Evolutionary conservation across 768 basidiomycete genomes (phyloP), one percentile per base, ranked within the genome.

Genomic region (Vararia minispora): DNA sequence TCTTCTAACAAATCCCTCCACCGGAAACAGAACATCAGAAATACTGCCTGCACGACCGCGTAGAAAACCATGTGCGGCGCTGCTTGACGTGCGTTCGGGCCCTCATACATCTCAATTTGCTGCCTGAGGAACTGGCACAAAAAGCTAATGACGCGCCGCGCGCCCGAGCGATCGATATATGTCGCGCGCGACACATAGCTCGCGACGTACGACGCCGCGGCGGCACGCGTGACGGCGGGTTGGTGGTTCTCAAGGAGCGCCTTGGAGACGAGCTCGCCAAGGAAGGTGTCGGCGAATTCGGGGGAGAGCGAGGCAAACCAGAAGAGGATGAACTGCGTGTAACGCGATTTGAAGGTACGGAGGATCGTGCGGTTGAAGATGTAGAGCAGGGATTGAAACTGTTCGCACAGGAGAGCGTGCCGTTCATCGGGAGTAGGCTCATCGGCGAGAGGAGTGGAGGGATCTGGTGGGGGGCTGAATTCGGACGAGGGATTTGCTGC

Each of bases 11-110:
- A 61, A 47, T 98, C 95, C 43, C 87, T 65, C 94, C 94, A 98
- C 9, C 95, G 68, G 61, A 98, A 99, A 58, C 95, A 98, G 58
- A 99, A 99, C 46, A 99, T 89, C 46, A 98, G 70, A 55, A 99
- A 92, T 8, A 91, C 75, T 0, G 92, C 81, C 53, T 98, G 95
- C 0, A 78, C 63, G 23, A 94, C 82, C 2, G 92, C 90, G 55
- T 97, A 97, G 55, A 97, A 97, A 14, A 94, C 72, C 20, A 71
- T 74, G 49, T 82, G 63, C n/a, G 68, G 62, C 5, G 59, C 54
- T 33, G 61, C 59, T 26, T 49, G 47, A 6, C 65, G 67, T 5
- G 58, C 58, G 13, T 63, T 58, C 6, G 72, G 39, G 17, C 64
- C 59, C 10, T 66, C 68, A 28, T 80, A 68, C n/a, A 68, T 67